A percentile compares a stretch with the other conserved stretches of the same genome.
These are phyloP conservation scores for Piromyces finnis DNA, from an alignment of 192 early-diverging fungal genomes.

Conservation along the genomic window DNA sequence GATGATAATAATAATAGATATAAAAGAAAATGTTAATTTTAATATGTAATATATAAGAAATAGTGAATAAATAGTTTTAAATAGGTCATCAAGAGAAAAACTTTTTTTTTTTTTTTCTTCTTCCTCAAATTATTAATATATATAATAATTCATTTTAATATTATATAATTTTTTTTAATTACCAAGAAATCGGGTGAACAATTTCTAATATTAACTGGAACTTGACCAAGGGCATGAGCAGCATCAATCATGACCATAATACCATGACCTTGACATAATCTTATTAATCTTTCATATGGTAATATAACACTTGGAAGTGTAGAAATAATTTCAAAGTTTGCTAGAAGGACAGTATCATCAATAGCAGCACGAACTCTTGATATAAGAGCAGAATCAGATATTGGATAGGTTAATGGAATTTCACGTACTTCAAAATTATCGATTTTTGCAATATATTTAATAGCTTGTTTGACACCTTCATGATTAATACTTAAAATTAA, in stretches of 20 bases:
- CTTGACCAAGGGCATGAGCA: constrained; percentile 49
- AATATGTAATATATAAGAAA: no score
- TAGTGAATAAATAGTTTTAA: no score
- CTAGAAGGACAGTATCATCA: constrained; percentile 13
- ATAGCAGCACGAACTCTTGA: constrained; percentile 15
- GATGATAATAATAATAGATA: constrained; percentile 13
- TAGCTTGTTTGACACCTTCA: constrained; percentile 19
- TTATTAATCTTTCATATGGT: constrained; percentile 17
- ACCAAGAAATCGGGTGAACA: constrained; percentile 45
- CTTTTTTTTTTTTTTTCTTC: no score
- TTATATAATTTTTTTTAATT: constrained; percentile 1
- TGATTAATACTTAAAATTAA: constrained; percentile 37
- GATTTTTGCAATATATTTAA: constrained; percentile 20
- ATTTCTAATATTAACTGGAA: constrained; percentile 29
- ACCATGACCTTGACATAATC: constrained; percentile 16
- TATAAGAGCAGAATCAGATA: constrained; percentile 6
- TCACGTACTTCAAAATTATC: constrained; percentile 15
- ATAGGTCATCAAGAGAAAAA: no score
- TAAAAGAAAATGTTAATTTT: no score
- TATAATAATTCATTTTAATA: no score
- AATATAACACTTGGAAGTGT: constrained; percentile 25
- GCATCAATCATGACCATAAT: constrained; percentile 44
- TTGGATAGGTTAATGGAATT: constrained; percentile 25
- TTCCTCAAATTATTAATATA: no score
- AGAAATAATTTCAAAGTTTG: constrained; percentile 33